Conservation (phyloP, 1,139 yeast species). For the Yamadazyma triangularis region DNA sequence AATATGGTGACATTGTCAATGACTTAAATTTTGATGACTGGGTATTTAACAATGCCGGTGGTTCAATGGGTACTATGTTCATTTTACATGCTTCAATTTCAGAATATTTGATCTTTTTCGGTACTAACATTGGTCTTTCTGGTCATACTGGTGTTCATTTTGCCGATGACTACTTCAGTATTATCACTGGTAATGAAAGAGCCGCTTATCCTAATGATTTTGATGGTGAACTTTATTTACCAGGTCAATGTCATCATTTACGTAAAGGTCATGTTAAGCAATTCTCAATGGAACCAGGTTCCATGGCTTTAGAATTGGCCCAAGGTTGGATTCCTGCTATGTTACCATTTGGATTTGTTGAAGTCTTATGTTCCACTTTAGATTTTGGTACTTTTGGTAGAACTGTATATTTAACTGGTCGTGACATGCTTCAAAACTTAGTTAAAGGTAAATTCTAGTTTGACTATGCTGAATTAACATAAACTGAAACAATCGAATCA, state of each 20-base stretch:
- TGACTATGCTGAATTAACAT: not conserved
- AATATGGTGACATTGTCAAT: slow-evolving; percentile 60
- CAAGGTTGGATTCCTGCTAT: slow-evolving; percentile 99
- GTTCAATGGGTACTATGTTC: slow-evolving; percentile 98
- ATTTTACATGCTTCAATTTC: slow-evolving; percentile 93
- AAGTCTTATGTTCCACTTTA: slow-evolving; percentile 72
- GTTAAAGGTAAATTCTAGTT: slow-evolving; percentile 60
- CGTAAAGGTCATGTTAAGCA: slow-evolving; percentile 72
- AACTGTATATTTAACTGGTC: slow-evolving; percentile 72
- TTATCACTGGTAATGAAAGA: slow-evolving; percentile 69
- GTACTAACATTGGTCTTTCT: slow-evolving; percentile 87
- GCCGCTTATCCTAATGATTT: slow-evolving; percentile 67
- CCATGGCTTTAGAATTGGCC: slow-evolving; percentile 90
- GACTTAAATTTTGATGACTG: slow-evolving; percentile 73
- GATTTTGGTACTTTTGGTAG: slow-evolving; percentile 65
- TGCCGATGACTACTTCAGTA: slow-evolving; percentile 95
- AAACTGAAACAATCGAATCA: too few relatives aligned
- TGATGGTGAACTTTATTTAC: slow-evolving; percentile 60
- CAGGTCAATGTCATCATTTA: slow-evolving; percentile 83
- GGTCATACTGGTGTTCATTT: slow-evolving; percentile 96
- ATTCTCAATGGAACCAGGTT: slow-evolving; percentile 75
- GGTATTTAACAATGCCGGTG: slow-evolving; percentile 97
- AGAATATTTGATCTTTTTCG: slow-evolving; percentile 87
- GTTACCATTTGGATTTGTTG: slow-evolving; percentile 93
- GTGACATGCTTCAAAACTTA: slow-evolving; percentile 70